Evolutionary conservation across 148 eudicot genomes (phyloP), one percentile per base, ranked within the genome.

Genomic region (Tetragonia tetragonoides): DNA sequence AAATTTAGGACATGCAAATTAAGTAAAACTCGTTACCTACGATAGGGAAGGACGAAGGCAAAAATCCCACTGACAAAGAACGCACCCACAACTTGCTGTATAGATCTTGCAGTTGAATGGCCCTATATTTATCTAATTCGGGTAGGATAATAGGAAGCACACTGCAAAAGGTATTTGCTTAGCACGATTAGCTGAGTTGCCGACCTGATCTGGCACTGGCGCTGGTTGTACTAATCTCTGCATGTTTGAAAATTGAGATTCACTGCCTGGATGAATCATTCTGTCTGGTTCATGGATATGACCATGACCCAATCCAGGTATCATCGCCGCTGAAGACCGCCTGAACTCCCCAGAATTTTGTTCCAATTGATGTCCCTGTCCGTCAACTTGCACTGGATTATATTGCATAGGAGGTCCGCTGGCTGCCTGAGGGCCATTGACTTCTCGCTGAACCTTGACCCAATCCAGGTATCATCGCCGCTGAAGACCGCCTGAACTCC

Each of bases 101-200:
- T 20, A 95, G 87, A 42, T 86, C 85, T 73, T 84, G 83, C 20
- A 95, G 91, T 80, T 95, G 97, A 93, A 87, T 81, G 56, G 90
- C 88, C 77, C 85, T 90, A 66, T 95, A 97, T 78, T 93, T 93
- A 72, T 95, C 97, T 81, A 95, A 91, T 80, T 90, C 95, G 28
- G 97, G 95, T 74, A 83, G 84, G 76, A 95, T 91, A 78, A 90
- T 85, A 41, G 99, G 99, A 69, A 95, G 90, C 83, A 95, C 81
- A 83, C 87, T 78, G 90, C 99, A 85, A 95, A 93, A 7, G 99
- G 93, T 70, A 95, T 97, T 83, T 90, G 97, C 70, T 86, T 93
- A 28, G 84, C 85, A 78, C 85, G 85, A 76, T 87, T 88, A 37
- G 81, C 16, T 44, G 89, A 28, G 72, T 78, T 85, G 73, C 74